Percentiles rank a stretch among this genome's conserved stretches.
These are phyloP conservation scores for Ogataea angusta DNA, from an alignment of 805 yeast genomes.

Conservation along the genomic window DNA sequence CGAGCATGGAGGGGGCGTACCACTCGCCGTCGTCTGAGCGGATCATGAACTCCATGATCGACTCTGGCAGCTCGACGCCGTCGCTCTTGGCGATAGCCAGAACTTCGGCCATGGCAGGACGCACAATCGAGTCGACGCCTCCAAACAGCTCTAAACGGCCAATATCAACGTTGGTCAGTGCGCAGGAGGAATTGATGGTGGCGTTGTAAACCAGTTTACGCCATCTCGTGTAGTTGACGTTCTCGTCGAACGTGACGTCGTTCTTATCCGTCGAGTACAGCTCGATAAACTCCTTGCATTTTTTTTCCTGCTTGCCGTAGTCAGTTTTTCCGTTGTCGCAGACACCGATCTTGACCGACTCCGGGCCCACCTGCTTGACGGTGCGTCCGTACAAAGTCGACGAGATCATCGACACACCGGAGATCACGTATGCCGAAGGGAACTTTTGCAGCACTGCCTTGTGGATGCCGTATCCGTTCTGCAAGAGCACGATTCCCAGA, in stretches of 20 bases:
- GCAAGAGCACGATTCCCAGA: slow-evolving; percentile 36
- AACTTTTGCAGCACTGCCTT: slow-evolving; percentile 31
- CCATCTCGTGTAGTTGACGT: slow-evolving; percentile 43
- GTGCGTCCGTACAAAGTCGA: slow-evolving; percentile 30
- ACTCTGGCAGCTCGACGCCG: slow-evolving; percentile 51
- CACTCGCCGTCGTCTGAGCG: slow-evolving; percentile 47
- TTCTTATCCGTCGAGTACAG: slow-evolving; percentile 34
- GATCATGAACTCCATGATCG: slow-evolving; percentile 45
- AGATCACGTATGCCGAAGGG: slow-evolving; percentile 35
- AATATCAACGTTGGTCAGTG: slow-evolving; percentile 39
- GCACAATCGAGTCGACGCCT: slow-evolving; percentile 37
- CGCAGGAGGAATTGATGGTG: slow-evolving; percentile 43
- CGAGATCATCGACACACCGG: slow-evolving; percentile 40
- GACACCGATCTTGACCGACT: slow-evolving; percentile 34
- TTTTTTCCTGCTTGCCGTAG: slow-evolving; percentile 25
- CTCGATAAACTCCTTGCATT: slow-evolving; percentile 32
- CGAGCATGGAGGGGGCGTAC: slow-evolving; percentile 47
- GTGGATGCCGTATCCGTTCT: slow-evolving; percentile 41
- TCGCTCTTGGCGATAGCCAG: slow-evolving; percentile 64
- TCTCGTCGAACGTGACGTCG: slow-evolving; percentile 31
- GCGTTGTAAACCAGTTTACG: slow-evolving; percentile 47
- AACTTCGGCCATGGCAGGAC: slow-evolving; percentile 69
- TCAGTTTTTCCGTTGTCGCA: slow-evolving; percentile 34
- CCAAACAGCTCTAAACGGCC: slow-evolving; percentile 47
- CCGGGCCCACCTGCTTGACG: slow-evolving; percentile 35